These are phyloP conservation scores for Cyathus striatus DNA, from an alignment of 768 basidiomycete genomes.

Conservation along the genomic window DNA sequence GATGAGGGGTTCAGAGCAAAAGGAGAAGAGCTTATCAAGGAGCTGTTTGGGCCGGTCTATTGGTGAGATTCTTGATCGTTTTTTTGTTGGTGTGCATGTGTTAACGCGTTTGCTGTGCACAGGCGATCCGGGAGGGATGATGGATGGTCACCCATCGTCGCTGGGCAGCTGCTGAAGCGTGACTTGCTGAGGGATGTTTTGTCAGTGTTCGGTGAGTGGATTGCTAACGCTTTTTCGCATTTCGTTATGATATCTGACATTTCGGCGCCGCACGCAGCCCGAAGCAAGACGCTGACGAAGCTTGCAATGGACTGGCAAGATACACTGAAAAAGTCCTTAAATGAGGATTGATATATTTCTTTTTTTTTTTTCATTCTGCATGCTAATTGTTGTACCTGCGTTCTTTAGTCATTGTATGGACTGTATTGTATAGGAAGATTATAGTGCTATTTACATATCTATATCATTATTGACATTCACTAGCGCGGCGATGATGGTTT, in stretches of 20 bases:
- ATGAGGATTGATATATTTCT: conserved; percentile 33
- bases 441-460: too few relatives aligned
- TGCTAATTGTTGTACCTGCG: conserved; percentile 3
- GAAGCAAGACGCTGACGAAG: conserved; percentile 69
- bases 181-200: conserved; percentile 82
- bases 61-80: too few relatives aligned
- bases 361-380: conserved; percentile 1
- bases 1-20: conserved; percentile 87
- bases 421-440: too few relatives aligned
- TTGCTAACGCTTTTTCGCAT: background rate
- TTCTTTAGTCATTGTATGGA: too few relatives aligned
- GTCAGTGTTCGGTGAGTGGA: conserved; percentile 59
- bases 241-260: background rate
- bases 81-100: too few relatives aligned
- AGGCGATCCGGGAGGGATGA: conserved; percentile 69
- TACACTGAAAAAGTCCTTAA: conserved; percentile 56
- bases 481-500: too few relatives aligned
- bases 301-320: conserved; percentile 85
- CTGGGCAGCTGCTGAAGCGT: conserved; percentile 73
- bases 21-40: conserved; percentile 87
- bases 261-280: conserved; percentile 36
- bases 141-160: conserved; percentile 61
- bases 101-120: conserved; percentile 6
- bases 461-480: too few relatives aligned
- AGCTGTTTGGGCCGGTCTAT: conserved; percentile 86